Percentiles rank a stretch among this genome's conserved stretches.
Evolutionary conservation across 768 basidiomycete species (phyloP).

Genomic region (Grammothele lineata): DNA sequence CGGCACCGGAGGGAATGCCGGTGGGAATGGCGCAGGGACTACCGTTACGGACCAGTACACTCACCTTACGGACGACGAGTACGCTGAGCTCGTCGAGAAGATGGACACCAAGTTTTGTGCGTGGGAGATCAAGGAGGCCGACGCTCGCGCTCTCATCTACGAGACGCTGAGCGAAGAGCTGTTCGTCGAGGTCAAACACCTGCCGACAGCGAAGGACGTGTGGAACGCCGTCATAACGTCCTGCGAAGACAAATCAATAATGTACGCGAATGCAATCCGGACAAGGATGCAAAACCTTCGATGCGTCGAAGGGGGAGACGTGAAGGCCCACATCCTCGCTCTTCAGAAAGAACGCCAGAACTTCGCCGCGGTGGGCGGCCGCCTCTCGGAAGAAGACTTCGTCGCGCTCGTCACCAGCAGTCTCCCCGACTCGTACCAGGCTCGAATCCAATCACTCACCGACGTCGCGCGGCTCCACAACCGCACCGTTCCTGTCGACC

Average conservation of each 20-base stretch:
- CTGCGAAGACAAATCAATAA: neutral
- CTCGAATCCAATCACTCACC: neutral
- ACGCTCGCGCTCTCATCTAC: neutral
- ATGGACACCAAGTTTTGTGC: too few species aligned
- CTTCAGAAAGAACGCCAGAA: neutral
- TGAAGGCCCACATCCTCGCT: constrained; percentile 1
- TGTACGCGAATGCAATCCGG: neutral
- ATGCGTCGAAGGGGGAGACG: neutral
- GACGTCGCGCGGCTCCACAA: neutral
- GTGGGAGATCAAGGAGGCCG: too few species aligned
- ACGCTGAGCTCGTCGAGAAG: too few species aligned
- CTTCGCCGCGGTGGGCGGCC: neutral
- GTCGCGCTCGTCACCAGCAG: neutral
- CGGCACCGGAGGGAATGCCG: too few species aligned
- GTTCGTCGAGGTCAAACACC: neutral
- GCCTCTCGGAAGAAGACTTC: neutral
- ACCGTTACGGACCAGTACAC: too few species aligned
- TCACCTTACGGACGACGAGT: too few species aligned
- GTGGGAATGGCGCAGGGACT: too few species aligned
- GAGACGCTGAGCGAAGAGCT: constrained; percentile 1
- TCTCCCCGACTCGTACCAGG: neutral
- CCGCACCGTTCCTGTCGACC: neutral
- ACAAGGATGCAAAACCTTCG: neutral
- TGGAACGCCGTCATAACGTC: neutral
- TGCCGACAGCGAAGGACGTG: neutral